Base-by-base conservation (phyloP, 2,329 filamentous ascomycete genomes). In the Hymenoscyphus fructigenus region DNA sequence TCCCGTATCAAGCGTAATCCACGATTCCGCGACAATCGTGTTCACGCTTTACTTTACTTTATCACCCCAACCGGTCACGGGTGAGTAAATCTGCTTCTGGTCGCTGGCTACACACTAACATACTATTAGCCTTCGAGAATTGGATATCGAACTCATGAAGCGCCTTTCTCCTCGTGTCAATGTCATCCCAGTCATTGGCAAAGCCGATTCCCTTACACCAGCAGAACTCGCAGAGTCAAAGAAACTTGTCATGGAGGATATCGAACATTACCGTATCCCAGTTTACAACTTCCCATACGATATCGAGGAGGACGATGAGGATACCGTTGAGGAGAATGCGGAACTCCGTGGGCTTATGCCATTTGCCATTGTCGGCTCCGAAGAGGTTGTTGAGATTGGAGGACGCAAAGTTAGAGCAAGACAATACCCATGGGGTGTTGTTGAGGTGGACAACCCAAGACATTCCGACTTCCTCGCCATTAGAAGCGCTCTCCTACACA, bases 1-100 rank as follows among this genome's bases (percentile, higher is more conserved):
- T 98, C 95, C 75, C 92, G 95, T 84, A 99, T 99, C 86, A 99
- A 99, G 91, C 95, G 95, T 93, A 99, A 99, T 84, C 95, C 95
- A 74, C 90, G 95, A 76, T 99, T 99, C 90, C 90, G 95, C 77
- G 95, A 99, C 83, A 98, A 99, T 84, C 92, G 95, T 83, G 92
- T 99, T 59, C 95, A 99, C 78, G 95, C 93, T 72, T 88, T 99
- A 79, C 89, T 99, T 75, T 99, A 99, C 86, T 99, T 99, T 80
- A 98, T 99, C 84, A 96, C 95, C 71, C 95, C 95, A 58, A 99
- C 95, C 68, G 95, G 95, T 75, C 93, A 97, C 79, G 93, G 91
- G 91, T 93, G 84, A 76, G 87, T 78, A 53, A 56, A 61, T n/a
- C 29, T 32, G 71, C 14, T 47, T 20, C 20, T 32, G 53, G 47